Percentiles rank a stretch among this genome's conserved stretches.
Conservation (phyloP, 2,329 filamentous ascomycete genomes). For the Colletotrichum filicis region DNA sequence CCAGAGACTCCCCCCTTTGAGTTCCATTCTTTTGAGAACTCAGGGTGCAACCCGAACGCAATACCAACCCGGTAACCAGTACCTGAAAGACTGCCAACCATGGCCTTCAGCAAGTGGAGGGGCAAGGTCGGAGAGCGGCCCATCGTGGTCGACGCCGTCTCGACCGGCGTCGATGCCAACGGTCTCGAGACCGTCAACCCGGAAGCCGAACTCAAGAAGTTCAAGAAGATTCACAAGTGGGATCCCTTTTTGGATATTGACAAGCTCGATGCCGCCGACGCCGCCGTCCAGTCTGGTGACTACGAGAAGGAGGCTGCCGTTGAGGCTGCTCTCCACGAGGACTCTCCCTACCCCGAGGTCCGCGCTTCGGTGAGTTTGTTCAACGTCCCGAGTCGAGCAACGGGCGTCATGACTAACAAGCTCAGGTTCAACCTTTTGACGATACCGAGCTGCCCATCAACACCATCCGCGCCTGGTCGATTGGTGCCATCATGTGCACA, state of each 20-base stretch:
- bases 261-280: conserved; percentile 62
- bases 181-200: conserved; percentile 54
- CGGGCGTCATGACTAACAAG: conserved; percentile 24
- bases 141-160: conserved; percentile 47
- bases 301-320: conserved; percentile 56
- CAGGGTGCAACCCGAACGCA: conserved; percentile 1
- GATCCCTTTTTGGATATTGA: conserved; percentile 67
- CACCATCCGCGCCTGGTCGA: conserved; percentile 70
- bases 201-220: conserved; percentile 49
- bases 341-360: conserved; percentile 67
- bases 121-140: conserved; percentile 57
- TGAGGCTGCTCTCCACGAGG: conserved; percentile 59
- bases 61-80: background rate
- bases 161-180: conserved; percentile 50
- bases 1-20: conserved; percentile 15
- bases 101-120: conserved; percentile 53
- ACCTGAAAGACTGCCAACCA: background rate
- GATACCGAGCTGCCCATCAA: conserved; percentile 64
- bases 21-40: conserved; percentile 20
- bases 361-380: conserved; percentile 43
- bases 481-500: conserved; percentile 68
- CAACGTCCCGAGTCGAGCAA: too few relatives aligned
- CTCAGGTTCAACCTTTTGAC: conserved; percentile 40
- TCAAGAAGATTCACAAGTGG: conserved; percentile 63
- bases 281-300: conserved; percentile 56